Evolutionary conservation across 805 yeast genomes (phyloP).

Genomic region (Ogataea pilisensis): DNA sequence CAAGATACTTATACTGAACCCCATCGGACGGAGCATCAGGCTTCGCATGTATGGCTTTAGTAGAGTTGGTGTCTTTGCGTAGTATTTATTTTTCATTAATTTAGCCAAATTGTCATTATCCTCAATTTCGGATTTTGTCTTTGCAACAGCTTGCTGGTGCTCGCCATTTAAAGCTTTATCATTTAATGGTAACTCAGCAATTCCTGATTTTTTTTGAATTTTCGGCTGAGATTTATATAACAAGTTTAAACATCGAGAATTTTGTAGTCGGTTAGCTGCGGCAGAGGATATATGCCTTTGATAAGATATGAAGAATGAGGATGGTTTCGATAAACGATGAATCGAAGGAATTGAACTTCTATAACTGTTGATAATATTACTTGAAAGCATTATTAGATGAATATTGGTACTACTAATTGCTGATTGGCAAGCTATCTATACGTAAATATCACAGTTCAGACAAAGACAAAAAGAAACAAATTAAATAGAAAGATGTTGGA

Average conservation of each 20-base stretch:
- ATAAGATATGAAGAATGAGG: neutral
- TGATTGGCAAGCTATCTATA: too few relatives aligned
- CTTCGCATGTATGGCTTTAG: conserved; percentile 31
- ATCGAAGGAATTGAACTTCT: too few relatives aligned
- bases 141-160: neutral
- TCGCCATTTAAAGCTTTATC: too few relatives aligned
- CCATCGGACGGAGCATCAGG: conserved; percentile 30
- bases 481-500: too few relatives aligned
- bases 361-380: too few relatives aligned
- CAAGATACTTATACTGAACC: conserved; percentile 42
- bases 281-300: neutral
- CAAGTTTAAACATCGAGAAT: conserved; percentile 1
- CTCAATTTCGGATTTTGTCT: conserved; percentile 15
- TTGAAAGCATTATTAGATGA: too few relatives aligned
- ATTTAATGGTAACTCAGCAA: too few relatives aligned
- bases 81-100: conserved; percentile 29
- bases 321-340: too few relatives aligned
- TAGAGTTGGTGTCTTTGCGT: conserved; percentile 26
- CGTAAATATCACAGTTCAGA: too few relatives aligned
- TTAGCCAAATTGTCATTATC: conserved; percentile 19
- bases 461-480: too few relatives aligned
- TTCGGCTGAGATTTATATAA: conserved; percentile 26
- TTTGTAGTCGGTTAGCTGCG: neutral
- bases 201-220: conserved; percentile 7
- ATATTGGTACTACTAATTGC: too few relatives aligned